phyloP scores from a whole-genome alignment of 164 flowering plant genomes.

The Malania oleifera region DNA sequence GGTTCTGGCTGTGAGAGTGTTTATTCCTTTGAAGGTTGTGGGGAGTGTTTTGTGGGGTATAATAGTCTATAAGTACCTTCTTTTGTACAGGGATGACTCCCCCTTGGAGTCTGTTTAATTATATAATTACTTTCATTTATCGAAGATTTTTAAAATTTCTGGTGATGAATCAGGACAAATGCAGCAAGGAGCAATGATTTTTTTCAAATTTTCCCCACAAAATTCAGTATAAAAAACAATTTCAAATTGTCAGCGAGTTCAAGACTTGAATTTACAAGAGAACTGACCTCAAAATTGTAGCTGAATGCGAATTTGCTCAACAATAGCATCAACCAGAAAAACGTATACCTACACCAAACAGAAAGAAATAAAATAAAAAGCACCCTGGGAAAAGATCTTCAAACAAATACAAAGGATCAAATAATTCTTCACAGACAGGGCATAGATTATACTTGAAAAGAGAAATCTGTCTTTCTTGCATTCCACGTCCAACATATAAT shows the following conservation, averaged over 20 bases:
- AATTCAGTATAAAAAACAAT: no score
- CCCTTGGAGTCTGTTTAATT: no score
- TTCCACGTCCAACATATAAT: constrained; percentile 84
- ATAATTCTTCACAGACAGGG: constrained; percentile 8
- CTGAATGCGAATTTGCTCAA: constrained; percentile 76
- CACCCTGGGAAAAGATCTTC: constrained; percentile 6
- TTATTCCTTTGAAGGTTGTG: no score
- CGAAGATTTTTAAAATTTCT: no score
- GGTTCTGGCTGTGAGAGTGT: no score
- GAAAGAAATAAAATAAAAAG: constrained; percentile 6
- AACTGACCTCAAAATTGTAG: constrained; percentile 76
- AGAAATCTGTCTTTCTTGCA: constrained; percentile 78
- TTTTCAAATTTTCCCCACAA: background rate
- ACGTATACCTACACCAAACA: constrained; percentile 48
- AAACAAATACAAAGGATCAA: background rate
- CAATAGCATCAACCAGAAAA: constrained; percentile 72
- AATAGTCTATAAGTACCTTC: no score
- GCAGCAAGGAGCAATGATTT: no score
- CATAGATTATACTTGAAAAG: constrained; percentile 50
- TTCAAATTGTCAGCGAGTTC: background rate
- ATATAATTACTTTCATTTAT: no score
- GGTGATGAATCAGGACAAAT: no score
- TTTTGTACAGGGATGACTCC: no score
- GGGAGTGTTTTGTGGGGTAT: no score
- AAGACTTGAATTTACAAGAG: background rate